Percentiles rank a stretch among this genome's conserved stretches.
phyloP scores from a whole-genome alignment of 306 rosid genomes.

The Quercus variabilis region DNA sequence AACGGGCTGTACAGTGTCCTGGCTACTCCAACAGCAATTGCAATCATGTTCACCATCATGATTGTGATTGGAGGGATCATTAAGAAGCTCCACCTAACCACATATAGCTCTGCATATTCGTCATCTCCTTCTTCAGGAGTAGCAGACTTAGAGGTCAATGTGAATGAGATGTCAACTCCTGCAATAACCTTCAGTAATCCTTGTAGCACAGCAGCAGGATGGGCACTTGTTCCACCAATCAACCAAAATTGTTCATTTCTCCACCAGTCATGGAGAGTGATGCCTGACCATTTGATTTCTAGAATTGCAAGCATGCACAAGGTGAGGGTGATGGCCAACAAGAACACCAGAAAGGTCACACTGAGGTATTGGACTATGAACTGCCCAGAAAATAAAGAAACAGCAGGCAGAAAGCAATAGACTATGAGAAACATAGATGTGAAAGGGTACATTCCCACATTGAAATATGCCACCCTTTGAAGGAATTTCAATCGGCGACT shows the following conservation, averaged over 20 bases:
- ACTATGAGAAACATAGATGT: constrained; percentile 73
- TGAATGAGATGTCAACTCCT: constrained; percentile 84
- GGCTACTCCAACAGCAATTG: constrained; percentile 72
- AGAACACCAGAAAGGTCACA: constrained; percentile 58
- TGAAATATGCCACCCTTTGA: constrained; percentile 87
- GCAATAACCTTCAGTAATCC: constrained; percentile 81
- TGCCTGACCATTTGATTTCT: constrained; percentile 85
- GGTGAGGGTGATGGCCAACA: constrained; percentile 68
- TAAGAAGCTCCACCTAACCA: constrained; percentile 78
- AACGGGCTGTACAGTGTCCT: constrained; percentile 72
- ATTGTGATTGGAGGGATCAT: constrained; percentile 88
- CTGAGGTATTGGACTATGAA: constrained; percentile 69
- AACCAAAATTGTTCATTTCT: constrained; percentile 87
- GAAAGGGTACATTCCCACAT: constrained; percentile 90
- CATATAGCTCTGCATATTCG: constrained; percentile 73
- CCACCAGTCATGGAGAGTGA: constrained; percentile 87
- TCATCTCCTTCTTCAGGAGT: constrained; percentile 79
- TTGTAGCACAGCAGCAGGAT: constrained; percentile 80
- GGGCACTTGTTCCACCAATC: constrained; percentile 88
- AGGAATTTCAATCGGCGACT: constrained; percentile 69
- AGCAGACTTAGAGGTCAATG: constrained; percentile 69
- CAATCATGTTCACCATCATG: constrained; percentile 79
- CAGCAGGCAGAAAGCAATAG: constrained; percentile 79
- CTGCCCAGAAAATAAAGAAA: constrained; percentile 75
- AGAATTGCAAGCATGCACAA: constrained; percentile 72